A percentile compares a stretch with the other conserved stretches of the same genome.
These are phyloP conservation scores for Mucor lusitanicus DNA, from an alignment of 371 early-diverging fungal species.

Conservation along the genomic window DNA sequence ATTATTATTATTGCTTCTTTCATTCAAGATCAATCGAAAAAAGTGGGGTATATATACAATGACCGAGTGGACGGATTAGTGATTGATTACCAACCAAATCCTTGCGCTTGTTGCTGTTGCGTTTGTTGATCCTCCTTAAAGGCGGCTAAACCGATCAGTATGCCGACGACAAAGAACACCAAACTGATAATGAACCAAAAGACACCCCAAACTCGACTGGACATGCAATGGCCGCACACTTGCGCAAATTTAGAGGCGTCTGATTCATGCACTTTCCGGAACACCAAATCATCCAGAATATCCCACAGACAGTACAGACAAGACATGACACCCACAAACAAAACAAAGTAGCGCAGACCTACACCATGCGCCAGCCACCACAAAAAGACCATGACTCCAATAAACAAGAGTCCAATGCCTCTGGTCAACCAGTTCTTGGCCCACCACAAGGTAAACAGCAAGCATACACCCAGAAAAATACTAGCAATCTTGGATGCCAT, in stretches of 20 bases:
- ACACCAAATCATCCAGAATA: constrained; percentile 90
- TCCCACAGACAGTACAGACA: constrained; percentile 92
- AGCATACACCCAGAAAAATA: constrained; percentile 75
- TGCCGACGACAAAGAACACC: constrained; percentile 75
- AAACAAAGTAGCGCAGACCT: constrained; percentile 83
- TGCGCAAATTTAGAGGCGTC: constrained; percentile 91
- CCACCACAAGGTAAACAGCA: constrained; percentile 80
- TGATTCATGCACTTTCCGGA: constrained; percentile 88
- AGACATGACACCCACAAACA: constrained; percentile 93
- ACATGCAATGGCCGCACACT: constrained; percentile 76
- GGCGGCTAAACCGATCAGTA: constrained; percentile 77
- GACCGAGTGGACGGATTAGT: background rate
- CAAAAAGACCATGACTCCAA: constrained; percentile 78
- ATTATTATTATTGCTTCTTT: too few relatives aligned
- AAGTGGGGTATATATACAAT: background rate
- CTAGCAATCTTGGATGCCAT: constrained; percentile 84
- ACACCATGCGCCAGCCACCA: constrained; percentile 81
- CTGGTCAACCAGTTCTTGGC: constrained; percentile 89
- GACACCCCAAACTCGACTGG: constrained; percentile 85
- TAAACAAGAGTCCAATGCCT: constrained; percentile 78
- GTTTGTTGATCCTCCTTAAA: constrained; percentile 64
- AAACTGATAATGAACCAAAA: constrained; percentile 89
- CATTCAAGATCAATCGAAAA: background rate
- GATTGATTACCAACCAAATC: constrained; percentile 29
- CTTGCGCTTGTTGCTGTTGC: constrained; percentile 33